Evolutionary conservation across 345 rosid genomes (phyloP).

Genomic region (Eucalyptus fibrosa): DNA sequence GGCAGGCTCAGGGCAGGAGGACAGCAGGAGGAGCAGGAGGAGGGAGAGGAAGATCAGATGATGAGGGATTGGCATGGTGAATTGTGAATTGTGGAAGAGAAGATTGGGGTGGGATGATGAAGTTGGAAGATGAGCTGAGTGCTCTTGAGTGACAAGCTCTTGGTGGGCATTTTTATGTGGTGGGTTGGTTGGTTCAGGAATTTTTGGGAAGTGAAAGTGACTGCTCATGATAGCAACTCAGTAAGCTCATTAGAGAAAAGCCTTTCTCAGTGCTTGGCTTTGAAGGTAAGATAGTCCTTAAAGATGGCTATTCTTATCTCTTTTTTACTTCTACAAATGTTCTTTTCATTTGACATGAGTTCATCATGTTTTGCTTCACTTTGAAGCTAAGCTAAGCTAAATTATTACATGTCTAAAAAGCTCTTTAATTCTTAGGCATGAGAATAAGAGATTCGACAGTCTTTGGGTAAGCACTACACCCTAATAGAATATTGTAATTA

Average conservation of each 20-base stretch:
- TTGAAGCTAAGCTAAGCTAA: constrained; percentile 51
- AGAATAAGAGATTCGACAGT: background rate
- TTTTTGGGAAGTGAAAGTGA: background rate
- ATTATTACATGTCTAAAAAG: background rate
- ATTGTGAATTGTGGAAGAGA: background rate
- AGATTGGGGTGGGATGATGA: background rate
- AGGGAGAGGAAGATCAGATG: background rate
- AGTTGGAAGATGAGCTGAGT: background rate
- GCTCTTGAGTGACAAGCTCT: background rate
- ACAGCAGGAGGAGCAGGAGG: constrained; percentile 7
- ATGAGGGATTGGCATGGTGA: background rate
- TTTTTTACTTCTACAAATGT: background rate
- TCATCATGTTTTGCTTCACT: constrained; percentile 16
- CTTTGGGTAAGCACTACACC: too few species aligned
- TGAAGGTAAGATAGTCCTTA: constrained; percentile 17
- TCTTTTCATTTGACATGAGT: background rate
- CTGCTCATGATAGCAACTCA: background rate
- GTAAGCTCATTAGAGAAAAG: background rate
- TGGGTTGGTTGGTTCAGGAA: background rate
- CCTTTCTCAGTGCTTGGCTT: constrained; percentile 16
- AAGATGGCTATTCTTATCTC: background rate
- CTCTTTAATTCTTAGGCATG: background rate
- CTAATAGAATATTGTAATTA: background rate
- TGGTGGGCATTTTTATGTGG: constrained; percentile 3
- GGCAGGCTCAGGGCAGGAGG: constrained; percentile 6